These are phyloP conservation scores for Thelonectria blattea DNA, from an alignment of 2,329 filamentous ascomycete genomes.

Conservation along the genomic window DNA sequence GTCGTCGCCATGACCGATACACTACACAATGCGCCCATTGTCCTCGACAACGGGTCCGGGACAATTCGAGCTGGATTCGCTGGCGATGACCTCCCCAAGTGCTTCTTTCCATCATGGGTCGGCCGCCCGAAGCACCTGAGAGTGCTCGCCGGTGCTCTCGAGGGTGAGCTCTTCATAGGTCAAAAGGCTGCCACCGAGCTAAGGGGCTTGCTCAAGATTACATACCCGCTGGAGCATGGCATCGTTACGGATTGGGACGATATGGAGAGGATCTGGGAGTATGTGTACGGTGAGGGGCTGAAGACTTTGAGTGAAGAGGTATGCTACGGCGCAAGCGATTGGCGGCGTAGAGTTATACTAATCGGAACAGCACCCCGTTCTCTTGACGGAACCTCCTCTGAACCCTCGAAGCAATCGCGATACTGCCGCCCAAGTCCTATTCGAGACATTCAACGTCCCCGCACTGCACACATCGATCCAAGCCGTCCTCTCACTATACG, in stretches of 20 bases:
- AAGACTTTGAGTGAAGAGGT: conserved; percentile 98
- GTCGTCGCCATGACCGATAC: conserved; percentile 58
- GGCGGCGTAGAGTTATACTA: conserved; percentile 23
- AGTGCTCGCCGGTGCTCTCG: conserved; percentile 93
- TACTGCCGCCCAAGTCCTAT: conserved; percentile 94
- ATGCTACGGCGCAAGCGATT: conserved; percentile 14
- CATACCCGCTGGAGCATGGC: conserved; percentile 94
- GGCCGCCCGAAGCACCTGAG: conserved; percentile 94
- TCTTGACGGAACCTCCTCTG: conserved; percentile 93
- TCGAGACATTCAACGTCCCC: conserved; percentile 98
- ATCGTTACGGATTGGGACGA: conserved; percentile 99
- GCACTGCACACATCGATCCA: conserved; percentile 97
- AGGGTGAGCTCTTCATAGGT: conserved; percentile 97
- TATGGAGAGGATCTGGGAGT: conserved; percentile 99
- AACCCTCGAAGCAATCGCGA: conserved; percentile 97
- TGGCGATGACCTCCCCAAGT: conserved; percentile 93
- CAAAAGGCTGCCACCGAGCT: conserved; percentile 86
- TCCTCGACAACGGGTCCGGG: conserved; percentile 98
- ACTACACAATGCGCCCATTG: conserved; percentile 96
- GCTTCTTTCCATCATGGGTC: conserved; percentile 96
- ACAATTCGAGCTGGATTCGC: conserved; percentile 97
- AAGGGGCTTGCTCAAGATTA: conserved; percentile 91
- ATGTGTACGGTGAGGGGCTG: conserved; percentile 93
- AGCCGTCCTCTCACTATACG: conserved; percentile 93
- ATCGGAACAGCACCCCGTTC: conserved; percentile 77